phyloP scores from a whole-genome alignment of 805 yeast genomes.

The Yarrowia divulgata region DNA sequence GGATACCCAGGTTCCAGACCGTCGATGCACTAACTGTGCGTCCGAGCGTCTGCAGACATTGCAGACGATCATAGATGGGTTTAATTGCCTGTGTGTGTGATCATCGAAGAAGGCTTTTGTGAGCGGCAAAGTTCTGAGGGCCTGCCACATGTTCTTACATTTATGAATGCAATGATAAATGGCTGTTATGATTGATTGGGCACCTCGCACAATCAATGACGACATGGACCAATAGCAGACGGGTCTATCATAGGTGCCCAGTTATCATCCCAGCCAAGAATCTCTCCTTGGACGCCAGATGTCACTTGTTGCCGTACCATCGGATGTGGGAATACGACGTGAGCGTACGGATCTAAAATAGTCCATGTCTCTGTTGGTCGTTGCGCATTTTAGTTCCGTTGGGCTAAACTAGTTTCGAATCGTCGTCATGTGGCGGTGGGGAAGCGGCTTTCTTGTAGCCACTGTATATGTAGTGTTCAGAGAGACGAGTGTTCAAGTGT shows the following conservation, averaged over 20 bases:
- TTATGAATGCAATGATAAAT: neutral
- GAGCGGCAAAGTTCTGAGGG: neutral
- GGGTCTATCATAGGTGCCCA: neutral
- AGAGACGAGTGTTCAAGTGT: too few species aligned
- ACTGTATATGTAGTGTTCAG: too few species aligned
- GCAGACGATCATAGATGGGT: conserved; percentile 16
- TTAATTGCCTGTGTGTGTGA: neutral
- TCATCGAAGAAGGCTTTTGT: conserved; percentile 1
- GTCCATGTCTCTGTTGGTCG: neutral
- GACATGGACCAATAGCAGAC: conserved; percentile 1
- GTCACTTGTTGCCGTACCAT: neutral
- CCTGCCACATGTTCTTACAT: conserved; percentile 4
- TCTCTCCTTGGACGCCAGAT: neutral
- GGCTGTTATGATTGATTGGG: neutral
- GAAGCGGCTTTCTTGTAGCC: neutral
- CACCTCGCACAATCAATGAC: neutral
- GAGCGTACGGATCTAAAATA: neutral
- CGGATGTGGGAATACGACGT: conserved; percentile 3
- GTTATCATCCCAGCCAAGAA: neutral
- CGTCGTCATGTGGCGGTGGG: conserved; percentile 28
- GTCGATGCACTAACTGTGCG: neutral
- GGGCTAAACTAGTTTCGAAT: neutral
- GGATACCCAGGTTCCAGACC: neutral
- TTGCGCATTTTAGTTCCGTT: conserved; percentile 11
- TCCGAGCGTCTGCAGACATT: neutral